A percentile compares a stretch with the other conserved stretches of the same genome.
Conservation (phyloP, 2,329 filamentous ascomycete species). For the Gaeumannomyces tritici region DNA sequence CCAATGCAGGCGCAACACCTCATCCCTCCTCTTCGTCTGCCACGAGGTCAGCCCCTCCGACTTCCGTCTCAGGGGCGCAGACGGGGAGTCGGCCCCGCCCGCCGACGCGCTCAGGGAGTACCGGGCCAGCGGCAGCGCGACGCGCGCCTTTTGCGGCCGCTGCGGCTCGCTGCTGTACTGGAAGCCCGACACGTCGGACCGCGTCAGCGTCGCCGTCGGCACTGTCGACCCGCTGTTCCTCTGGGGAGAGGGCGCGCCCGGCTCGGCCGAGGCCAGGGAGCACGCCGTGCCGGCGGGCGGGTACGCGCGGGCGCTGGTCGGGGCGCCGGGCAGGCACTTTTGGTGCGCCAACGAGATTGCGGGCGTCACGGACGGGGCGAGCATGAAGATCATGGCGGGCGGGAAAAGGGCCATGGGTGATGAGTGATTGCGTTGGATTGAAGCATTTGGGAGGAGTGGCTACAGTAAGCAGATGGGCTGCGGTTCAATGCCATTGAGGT, state of each 20-base stretch:
- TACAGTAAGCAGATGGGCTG: too few relatives aligned
- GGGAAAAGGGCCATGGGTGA: not conserved
- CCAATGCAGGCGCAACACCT: conserved; percentile 43
- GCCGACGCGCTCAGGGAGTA: conserved; percentile 19
- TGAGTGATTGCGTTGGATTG: not conserved
- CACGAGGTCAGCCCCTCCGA: conserved; percentile 22
- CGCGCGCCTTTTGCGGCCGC: conserved; percentile 36
- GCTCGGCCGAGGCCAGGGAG: not conserved
- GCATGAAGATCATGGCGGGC: not conserved
- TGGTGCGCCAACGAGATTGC: conserved; percentile 35
- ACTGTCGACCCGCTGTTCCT: conserved; percentile 34
- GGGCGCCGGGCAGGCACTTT: conserved; percentile 24
- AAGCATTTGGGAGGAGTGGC: not conserved
- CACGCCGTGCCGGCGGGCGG: conserved; percentile 12
- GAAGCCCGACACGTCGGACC: conserved; percentile 19
- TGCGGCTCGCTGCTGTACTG: conserved; percentile 43
- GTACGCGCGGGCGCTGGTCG: conserved; percentile 29
- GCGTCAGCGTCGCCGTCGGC: conserved; percentile 28
- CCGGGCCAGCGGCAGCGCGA: conserved; percentile 25
- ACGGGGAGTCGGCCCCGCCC: conserved; percentile 17
- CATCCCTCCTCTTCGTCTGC: conserved; percentile 31
- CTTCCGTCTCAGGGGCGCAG: conserved; percentile 23
- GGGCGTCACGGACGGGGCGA: conserved; percentile 32
- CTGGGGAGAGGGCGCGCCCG: conserved; percentile 15
- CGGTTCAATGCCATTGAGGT: too few relatives aligned